Base-by-base conservation (phyloP, 2,329 filamentous ascomycete species). In the Claviceps lovelessii region DNA sequence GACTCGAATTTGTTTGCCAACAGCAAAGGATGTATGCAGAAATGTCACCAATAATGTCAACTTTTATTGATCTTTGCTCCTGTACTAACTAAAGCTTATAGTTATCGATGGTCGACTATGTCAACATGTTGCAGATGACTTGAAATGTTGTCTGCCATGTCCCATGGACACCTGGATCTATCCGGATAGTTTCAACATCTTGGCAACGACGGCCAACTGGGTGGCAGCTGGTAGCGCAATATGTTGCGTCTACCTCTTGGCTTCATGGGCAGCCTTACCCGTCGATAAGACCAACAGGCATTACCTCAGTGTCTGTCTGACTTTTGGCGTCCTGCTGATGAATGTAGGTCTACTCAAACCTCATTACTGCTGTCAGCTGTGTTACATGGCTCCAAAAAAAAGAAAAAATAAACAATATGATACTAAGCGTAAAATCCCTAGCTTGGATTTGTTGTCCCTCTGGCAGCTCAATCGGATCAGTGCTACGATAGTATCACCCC, bases 401-500 rank as follows among this genome's bases (percentile, higher is more conserved):
- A 31, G 23, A 37, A 44, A 23, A 23, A 3, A 23, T 23, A 23
- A 23, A 23, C 23, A 23, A 23, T 23, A 23, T 23, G 23, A 44
- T 55, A 51, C 60, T 67, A 55, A 65, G 62, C 23, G 49, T 23
- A 23, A 10, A 45, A 13, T 10, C 37, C 44, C 23, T 61, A 95
- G 84, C 76, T 97, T 60, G 90, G 89, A 35, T 95, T 97, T 67
- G 86, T 96, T 48, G 81, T 98, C 45, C 91, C 93, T 0, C 78
- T 96, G 28, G 89, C 81, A 13, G 81, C 83, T 31, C 78, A 83
- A 57, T 89, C 90, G 1, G 73, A 88, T 0, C 83, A 95, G 73
- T 98, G 93, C 68, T 86, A 83, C 66, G 87, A 98, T 66, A 75
- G 78, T 49, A 97, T 98, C 64, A 98, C 93, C 0, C 93, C 93